Evolutionary conservation across 1,284 basidiomycete genomes (phyloP).

Genomic region (Rhodotorula sp.): DNA sequence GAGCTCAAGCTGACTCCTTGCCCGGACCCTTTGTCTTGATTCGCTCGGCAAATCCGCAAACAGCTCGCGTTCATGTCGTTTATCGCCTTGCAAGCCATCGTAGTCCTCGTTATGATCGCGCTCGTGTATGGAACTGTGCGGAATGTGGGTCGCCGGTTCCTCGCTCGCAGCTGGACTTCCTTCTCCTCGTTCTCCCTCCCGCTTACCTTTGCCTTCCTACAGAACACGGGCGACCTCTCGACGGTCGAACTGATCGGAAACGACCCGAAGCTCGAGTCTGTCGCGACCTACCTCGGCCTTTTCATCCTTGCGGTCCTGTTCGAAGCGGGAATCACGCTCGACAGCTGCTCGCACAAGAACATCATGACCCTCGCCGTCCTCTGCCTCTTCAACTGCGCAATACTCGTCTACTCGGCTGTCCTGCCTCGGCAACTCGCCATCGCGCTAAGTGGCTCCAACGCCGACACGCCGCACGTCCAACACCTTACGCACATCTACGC

Average conservation of each 20-base stretch:
- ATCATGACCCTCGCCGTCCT: conserved; percentile 48
- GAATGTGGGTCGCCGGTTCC: background rate
- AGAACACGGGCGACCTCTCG: conserved; percentile 28
- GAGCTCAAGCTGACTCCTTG: background rate
- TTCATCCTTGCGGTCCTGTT: conserved; percentile 42
- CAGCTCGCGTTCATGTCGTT: conserved; percentile 35
- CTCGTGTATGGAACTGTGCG: conserved; percentile 29
- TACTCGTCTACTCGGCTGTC: conserved; percentile 40
- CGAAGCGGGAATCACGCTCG: conserved; percentile 40
- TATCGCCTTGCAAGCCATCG: conserved; percentile 23
- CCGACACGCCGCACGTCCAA: conserved; percentile 27
- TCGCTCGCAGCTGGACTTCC: too few species aligned
- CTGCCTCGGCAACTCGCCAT: conserved; percentile 28
- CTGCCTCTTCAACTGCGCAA: conserved; percentile 41
- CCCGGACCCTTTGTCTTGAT: too few species aligned
- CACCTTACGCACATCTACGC: conserved; percentile 21
- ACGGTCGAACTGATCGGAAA: conserved; percentile 8
- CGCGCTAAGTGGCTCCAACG: conserved; percentile 27
- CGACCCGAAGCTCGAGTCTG: conserved; percentile 31
- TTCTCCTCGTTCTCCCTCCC: background rate
- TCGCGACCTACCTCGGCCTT: conserved; percentile 38
- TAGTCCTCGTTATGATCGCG: conserved; percentile 31
- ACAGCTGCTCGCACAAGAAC: conserved; percentile 43
- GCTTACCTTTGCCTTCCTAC: background rate
- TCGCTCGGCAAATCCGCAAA: too few species aligned